Evolutionary conservation across 2,329 filamentous ascomycete genomes (phyloP).

Genomic region (Parafenestella ontariensis): DNA sequence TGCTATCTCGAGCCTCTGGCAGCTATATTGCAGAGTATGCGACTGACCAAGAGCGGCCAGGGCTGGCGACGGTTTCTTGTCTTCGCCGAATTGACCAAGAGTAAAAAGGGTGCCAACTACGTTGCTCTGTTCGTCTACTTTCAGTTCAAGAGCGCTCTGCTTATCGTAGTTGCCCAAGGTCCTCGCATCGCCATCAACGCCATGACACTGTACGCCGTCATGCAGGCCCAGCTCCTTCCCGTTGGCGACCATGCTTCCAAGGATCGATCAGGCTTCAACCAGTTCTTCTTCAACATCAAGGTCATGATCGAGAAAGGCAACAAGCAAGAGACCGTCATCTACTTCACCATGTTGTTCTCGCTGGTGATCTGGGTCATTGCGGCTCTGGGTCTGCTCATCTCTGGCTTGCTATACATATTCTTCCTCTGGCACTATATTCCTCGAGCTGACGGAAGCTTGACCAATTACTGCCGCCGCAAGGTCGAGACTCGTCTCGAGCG

Average conservation of each 20-base stretch:
- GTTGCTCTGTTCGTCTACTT: constrained; percentile 92
- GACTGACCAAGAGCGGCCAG: constrained; percentile 70
- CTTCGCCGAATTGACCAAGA: constrained; percentile 88
- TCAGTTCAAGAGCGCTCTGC: constrained; percentile 79
- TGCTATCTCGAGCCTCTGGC: constrained; percentile 90
- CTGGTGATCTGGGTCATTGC: constrained; percentile 87
- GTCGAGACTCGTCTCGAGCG: constrained; percentile 83
- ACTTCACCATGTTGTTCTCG: constrained; percentile 93
- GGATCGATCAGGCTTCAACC: constrained; percentile 69
- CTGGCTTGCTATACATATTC: constrained; percentile 79
- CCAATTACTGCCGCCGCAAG: constrained; percentile 88
- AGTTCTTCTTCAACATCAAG: constrained; percentile 85
- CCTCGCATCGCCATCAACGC: constrained; percentile 92
- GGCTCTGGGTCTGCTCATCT: constrained; percentile 74
- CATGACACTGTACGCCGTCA: constrained; percentile 85
- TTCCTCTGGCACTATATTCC: constrained; percentile 96
- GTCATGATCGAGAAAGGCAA: constrained; percentile 72
- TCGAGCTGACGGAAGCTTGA: constrained; percentile 77
- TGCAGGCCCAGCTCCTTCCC: constrained; percentile 75
- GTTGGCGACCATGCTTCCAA: constrained; percentile 61
- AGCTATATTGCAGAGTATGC: constrained; percentile 81
- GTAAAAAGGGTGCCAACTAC: constrained; percentile 89
- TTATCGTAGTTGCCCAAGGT: constrained; percentile 87
- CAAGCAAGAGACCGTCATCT: constrained; percentile 78
- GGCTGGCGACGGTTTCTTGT: constrained; percentile 93